Conservation (phyloP, 805 yeast genomes). For the Jamesozyma piceae region DNA sequence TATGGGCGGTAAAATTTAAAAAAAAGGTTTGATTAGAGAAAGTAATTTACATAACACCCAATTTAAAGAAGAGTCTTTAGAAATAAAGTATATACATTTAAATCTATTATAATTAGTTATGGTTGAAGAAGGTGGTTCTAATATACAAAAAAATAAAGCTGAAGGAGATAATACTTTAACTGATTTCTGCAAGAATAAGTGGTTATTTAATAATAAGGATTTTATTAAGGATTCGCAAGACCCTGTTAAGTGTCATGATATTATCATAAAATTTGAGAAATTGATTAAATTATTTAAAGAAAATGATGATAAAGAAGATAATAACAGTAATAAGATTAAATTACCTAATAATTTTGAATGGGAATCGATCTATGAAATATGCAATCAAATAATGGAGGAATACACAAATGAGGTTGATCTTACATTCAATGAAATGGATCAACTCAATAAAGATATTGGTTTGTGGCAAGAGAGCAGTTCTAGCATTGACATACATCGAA, state of each 20-base stretch:
- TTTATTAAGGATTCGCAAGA: neutral
- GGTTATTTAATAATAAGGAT: neutral
- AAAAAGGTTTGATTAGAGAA: no score
- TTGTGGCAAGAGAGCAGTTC: slow-evolving; percentile 31
- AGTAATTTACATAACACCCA: no score
- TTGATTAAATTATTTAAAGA: neutral
- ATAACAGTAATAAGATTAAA: neutral
- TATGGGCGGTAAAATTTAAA: neutral
- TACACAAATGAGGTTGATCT: slow-evolving; percentile 23
- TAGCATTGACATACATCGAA: slow-evolving; percentile 26
- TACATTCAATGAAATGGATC: slow-evolving; percentile 16
- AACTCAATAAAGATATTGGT: slow-evolving; percentile 19
- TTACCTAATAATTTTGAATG: slow-evolving; percentile 18
- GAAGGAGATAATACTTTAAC: neutral
- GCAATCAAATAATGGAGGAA: slow-evolving; percentile 24
- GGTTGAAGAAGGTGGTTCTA: no score
- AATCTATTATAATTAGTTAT: no score
- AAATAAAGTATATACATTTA: no score
- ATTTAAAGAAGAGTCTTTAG: no score
- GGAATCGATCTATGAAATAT: slow-evolving; percentile 25
- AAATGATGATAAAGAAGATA: neutral
- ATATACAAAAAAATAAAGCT: no score
- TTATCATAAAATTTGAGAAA: neutral
- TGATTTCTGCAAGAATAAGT: neutral
- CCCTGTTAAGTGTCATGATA: neutral